phyloP scores from a whole-genome alignment of 1,139 yeast species.

The Suhomyces panamericanus region DNA sequence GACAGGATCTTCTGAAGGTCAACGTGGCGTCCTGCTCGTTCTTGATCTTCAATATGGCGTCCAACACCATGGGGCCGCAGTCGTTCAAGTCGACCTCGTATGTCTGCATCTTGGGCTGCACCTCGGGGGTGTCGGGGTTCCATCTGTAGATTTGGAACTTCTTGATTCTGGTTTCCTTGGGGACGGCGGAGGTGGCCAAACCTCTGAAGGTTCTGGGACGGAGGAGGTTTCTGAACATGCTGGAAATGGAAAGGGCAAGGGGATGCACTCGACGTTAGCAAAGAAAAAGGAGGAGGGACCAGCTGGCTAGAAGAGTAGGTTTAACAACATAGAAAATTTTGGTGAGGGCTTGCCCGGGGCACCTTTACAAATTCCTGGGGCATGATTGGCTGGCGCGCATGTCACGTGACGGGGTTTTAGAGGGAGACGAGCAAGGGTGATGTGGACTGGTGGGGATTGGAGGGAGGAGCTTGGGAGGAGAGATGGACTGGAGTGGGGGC shows the following conservation, averaged over 20 bases:
- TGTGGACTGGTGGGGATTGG: no score
- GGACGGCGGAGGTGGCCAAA: constrained; percentile 44
- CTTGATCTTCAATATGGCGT: constrained; percentile 90
- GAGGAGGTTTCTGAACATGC: constrained; percentile 25
- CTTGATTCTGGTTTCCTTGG: constrained; percentile 55
- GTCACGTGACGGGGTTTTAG: constrained; percentile 7
- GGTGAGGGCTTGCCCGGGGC: constrained; percentile 17
- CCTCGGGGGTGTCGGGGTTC: constrained; percentile 96
- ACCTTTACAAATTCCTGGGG: constrained; percentile 13
- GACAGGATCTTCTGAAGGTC: constrained; percentile 96
- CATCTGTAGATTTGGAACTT: constrained; percentile 94
- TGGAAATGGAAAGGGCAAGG: constrained; percentile 1
- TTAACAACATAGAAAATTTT: constrained; percentile 5
- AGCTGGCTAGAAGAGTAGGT: background rate
- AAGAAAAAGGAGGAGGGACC: background rate
- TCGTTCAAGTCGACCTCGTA: constrained; percentile 83
- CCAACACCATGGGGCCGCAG: constrained; percentile 98
- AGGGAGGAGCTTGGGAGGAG: no score
- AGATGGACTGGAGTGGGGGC: no score
- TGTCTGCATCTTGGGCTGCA: constrained; percentile 82
- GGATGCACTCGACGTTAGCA: background rate
- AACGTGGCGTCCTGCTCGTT: constrained; percentile 95
- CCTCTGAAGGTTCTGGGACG: constrained; percentile 30
- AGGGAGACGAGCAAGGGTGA: background rate
- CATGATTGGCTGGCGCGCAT: constrained; percentile 8